A percentile compares a stretch with the other conserved stretches of the same genome.
Evolutionary conservation across 2,329 filamentous ascomycete species (phyloP).

Genomic region (Colletotrichum orchidophilum): DNA sequence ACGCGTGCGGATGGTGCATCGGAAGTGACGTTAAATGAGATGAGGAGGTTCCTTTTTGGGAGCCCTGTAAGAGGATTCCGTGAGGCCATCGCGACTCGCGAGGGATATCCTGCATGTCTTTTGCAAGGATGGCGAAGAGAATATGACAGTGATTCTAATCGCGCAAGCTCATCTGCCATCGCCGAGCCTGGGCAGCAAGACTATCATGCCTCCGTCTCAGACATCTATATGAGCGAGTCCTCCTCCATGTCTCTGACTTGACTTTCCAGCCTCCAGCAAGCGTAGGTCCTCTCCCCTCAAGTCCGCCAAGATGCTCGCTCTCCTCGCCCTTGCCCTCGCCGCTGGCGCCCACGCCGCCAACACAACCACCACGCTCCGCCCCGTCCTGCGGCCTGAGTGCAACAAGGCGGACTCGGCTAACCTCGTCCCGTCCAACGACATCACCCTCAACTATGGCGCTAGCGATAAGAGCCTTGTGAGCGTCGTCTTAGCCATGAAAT

Average conservation of each 20-base stretch:
- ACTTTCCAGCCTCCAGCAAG: neutral
- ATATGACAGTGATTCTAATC: neutral
- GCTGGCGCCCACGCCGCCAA: constrained; percentile 15
- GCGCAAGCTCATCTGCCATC: neutral
- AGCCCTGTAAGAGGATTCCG: neutral
- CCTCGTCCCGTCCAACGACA: constrained; percentile 46
- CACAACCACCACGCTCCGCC: constrained; percentile 18
- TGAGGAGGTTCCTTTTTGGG: constrained; percentile 8
- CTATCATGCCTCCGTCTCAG: neutral
- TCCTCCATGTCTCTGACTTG: neutral
- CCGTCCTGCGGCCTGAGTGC: constrained; percentile 12
- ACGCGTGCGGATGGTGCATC: neutral
- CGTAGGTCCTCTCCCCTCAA: neutral
- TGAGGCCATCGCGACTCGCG: constrained; percentile 17
- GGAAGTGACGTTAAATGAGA: constrained; percentile 15
- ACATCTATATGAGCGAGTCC: constrained; percentile 6
- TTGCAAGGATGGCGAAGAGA: constrained; percentile 10
- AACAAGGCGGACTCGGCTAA: constrained; percentile 22
- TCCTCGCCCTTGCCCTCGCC: constrained; percentile 24
- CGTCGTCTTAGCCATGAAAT: constrained; percentile 60
- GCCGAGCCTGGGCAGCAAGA: neutral
- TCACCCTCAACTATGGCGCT: constrained; percentile 44
- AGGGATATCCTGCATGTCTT: constrained; percentile 1
- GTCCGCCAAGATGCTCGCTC: constrained; percentile 20
- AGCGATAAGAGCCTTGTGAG: constrained; percentile 59